Base-by-base conservation (phyloP, 2,329 filamentous ascomycete species). In the Zymoseptoria passerinii region DNA sequence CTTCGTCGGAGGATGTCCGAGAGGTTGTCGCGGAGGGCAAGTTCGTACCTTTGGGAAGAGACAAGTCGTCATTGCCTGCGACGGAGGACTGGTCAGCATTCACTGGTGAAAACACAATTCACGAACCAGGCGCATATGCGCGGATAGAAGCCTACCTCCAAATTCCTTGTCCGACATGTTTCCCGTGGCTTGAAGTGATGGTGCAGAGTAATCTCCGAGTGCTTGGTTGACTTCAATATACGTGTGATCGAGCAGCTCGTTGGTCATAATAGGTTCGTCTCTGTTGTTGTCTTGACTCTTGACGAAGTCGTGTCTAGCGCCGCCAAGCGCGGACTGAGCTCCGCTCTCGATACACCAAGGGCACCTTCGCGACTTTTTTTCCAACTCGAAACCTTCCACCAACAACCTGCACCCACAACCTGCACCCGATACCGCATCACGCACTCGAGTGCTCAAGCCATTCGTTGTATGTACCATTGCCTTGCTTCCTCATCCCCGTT, bases 41-140 rank as follows among this genome's bases (percentile, higher is more conserved):
- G n/a, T 20, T 27, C 53, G 40, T 68, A 81, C 79, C 79, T 77
- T 83, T 83, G 23, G 81, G 81, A 54, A 84, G 77, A 66, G 81
- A 83, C 66, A 84, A 75, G 66, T 84, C 82, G 66, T 84, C 82
- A 71, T 76, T 80, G 65, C 77, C 79, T 82, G 61, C n/a, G n/a
- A 16, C 16, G 27, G 49, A 44, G 8, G 23, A 8, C 13, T 6
- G 28, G 28, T 51, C 48, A 48, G 18, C 51, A 48, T 50, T 35
- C 19, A 44, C 35, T 44, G 35, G 13, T n/a, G 35, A 44, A n/a
- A 16, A 2, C 5, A 6, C 35, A n/a, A n/a, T 44, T 44, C 35
- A 44, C 16, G 35, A 44, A 44, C 35, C 13, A 7, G 13, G 44
- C 1, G 23, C 27, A 27, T 29, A 9, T 53, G 49, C 44, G 29